Evolutionary conservation across 2,329 filamentous ascomycete genomes (phyloP).

Genomic region (Nectriaceae sp.): DNA sequence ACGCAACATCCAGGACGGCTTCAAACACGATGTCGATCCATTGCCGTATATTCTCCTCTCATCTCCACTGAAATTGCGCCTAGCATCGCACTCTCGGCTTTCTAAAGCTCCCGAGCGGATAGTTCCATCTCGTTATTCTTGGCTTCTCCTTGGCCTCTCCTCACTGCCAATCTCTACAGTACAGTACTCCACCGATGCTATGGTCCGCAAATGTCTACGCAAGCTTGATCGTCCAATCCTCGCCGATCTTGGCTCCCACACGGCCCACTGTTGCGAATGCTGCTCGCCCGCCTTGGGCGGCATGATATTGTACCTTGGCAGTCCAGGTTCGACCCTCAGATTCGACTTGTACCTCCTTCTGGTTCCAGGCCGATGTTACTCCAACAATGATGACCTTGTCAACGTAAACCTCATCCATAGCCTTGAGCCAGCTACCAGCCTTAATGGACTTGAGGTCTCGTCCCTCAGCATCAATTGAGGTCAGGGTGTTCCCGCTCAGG

Average conservation of each 20-base stretch:
- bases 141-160: constrained; percentile 21
- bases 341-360: constrained; percentile 59
- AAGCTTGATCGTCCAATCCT: constrained; percentile 53
- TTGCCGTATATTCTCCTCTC: constrained; percentile 11
- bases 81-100: background rate
- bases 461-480: constrained; percentile 66
- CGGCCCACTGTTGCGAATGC: constrained; percentile 56
- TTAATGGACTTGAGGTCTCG: constrained; percentile 53
- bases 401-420: constrained; percentile 74
- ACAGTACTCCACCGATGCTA: background rate
- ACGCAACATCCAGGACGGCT: background rate
- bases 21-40: constrained; percentile 16
- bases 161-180: constrained; percentile 14
- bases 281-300: constrained; percentile 47
- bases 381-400: constrained; percentile 86
- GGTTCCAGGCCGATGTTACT: constrained; percentile 72
- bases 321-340: constrained; percentile 56
- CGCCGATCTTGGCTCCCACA: constrained; percentile 53
- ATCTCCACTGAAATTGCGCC: constrained; percentile 3
- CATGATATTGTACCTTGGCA: constrained; percentile 61
- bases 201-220: constrained; percentile 13
- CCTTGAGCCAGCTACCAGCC: constrained; percentile 73
- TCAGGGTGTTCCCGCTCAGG: constrained; percentile 62
- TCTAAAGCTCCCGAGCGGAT: constrained; percentile 4
- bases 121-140: constrained; percentile 9